Percentiles rank a stretch among this genome's conserved stretches.
Conservation (phyloP, 2,329 filamentous ascomycete genomes). For the Nigrospora osmanthi region DNA sequence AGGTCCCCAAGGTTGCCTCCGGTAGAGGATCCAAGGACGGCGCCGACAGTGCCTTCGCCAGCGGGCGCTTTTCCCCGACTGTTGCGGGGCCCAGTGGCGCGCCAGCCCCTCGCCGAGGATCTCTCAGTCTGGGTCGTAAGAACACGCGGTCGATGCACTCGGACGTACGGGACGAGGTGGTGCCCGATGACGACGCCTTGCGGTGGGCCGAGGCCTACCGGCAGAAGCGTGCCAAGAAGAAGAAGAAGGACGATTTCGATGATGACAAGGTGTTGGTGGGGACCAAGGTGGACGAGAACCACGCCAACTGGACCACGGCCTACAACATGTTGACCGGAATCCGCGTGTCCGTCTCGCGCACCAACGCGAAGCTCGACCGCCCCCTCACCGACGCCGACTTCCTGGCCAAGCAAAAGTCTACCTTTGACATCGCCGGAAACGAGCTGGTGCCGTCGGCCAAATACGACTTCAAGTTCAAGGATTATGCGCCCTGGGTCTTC, state of each 20-base stretch:
- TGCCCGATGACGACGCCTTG: constrained; percentile 82
- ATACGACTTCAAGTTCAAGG: constrained; percentile 99
- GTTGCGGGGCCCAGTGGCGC: constrained; percentile 38
- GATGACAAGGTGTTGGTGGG: constrained; percentile 93
- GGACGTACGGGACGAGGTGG: constrained; percentile 77
- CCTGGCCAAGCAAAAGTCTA: constrained; percentile 91
- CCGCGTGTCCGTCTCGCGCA: constrained; percentile 90
- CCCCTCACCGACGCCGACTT: constrained; percentile 89
- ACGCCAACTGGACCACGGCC: constrained; percentile 94
- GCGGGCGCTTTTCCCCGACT: constrained; percentile 73
- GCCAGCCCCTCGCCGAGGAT: constrained; percentile 56
- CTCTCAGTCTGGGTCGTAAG: constrained; percentile 73
- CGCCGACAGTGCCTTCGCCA: constrained; percentile 57
- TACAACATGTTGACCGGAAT: constrained; percentile 99
- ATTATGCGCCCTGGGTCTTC: constrained; percentile 99
- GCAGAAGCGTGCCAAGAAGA: constrained; percentile 83
- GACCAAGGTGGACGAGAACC: constrained; percentile 94
- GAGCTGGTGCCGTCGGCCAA: constrained; percentile 96
- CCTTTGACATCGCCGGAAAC: constrained; percentile 96
- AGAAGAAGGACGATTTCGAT: constrained; percentile 78
- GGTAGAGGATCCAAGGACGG: constrained; percentile 66
- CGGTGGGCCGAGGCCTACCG: constrained; percentile 90
- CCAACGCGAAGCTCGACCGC: constrained; percentile 93
- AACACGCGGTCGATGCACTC: constrained; percentile 81
- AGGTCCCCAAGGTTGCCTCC: constrained; percentile 67